A percentile compares a stretch with the other conserved stretches of the same genome.
Conservation (phyloP, 305 asterid species). For the Lippia alba region DNA sequence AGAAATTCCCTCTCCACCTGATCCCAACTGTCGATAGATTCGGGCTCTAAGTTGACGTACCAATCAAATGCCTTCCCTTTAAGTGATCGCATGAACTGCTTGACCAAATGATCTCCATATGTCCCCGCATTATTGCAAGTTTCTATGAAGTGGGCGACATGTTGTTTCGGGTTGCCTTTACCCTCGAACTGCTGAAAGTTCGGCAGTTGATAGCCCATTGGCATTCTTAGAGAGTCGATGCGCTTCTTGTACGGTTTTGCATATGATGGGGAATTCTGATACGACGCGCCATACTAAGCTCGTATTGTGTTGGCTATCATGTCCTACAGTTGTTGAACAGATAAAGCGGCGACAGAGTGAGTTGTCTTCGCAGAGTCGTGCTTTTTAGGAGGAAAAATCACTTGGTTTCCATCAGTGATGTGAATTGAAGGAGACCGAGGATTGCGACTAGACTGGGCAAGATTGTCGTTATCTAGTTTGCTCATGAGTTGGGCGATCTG, state of each 20-base stretch:
- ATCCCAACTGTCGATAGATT: not conserved
- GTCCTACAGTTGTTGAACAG: not conserved
- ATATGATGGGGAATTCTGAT: not conserved
- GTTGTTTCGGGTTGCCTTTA: too few relatives aligned
- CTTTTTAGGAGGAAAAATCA: not conserved
- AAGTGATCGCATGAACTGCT: too few relatives aligned
- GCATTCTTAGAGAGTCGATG: not conserved
- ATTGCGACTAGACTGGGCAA: too few relatives aligned
- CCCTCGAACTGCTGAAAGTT: too few relatives aligned
- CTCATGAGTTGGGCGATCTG: too few relatives aligned
- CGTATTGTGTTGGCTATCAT: too few relatives aligned
- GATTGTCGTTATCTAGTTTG: too few relatives aligned
- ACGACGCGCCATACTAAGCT: not conserved
- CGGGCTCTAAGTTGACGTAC: not conserved
- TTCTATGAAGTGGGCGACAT: too few relatives aligned
- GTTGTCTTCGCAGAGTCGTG: too few relatives aligned
- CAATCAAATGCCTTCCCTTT: not conserved
- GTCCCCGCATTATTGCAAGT: too few relatives aligned
- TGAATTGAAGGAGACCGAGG: too few relatives aligned
- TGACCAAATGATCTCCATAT: too few relatives aligned
- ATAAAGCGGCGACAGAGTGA: not conserved
- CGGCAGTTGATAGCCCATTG: not conserved
- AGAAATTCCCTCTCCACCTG: not conserved
- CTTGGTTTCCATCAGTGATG: not conserved
- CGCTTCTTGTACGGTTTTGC: not conserved